Conservation (phyloP, 1,139 yeast species). For the Suhomyces panamericanus region DNA sequence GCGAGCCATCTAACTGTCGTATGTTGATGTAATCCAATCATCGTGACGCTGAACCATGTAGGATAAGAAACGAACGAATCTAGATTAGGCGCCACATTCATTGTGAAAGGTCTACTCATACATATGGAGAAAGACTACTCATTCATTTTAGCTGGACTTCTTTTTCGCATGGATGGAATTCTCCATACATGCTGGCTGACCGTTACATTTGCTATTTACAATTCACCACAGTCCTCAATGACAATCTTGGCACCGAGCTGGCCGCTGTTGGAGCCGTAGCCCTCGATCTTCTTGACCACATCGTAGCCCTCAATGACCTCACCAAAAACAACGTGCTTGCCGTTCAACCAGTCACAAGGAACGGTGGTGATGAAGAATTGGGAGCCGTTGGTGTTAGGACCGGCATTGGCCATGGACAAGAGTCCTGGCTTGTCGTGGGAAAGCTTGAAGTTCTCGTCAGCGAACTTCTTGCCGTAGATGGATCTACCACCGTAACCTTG, state of each 20-base stretch:
- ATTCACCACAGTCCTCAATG: conserved; percentile 43
- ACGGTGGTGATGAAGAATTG: conserved; percentile 47
- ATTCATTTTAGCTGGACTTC: background rate
- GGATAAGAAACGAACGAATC: too few relatives aligned
- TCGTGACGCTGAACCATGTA: too few relatives aligned
- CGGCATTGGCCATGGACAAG: conserved; percentile 46
- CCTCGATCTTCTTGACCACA: conserved; percentile 39
- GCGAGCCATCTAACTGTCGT: conserved; percentile 2
- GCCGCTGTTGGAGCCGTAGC: conserved; percentile 35
- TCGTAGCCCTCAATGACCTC: conserved; percentile 44
- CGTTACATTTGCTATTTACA: conserved; percentile 13
- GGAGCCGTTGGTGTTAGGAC: conserved; percentile 45
- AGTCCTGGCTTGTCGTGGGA: conserved; percentile 40
- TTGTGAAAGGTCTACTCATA: too few relatives aligned
- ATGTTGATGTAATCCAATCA: background rate
- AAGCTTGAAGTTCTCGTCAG: conserved; percentile 39
- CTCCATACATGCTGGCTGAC: too few relatives aligned
- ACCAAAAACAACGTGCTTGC: conserved; percentile 45
- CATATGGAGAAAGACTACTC: background rate
- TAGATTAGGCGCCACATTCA: too few relatives aligned
- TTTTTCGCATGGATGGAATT: too few relatives aligned
- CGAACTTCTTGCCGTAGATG: conserved; percentile 39
- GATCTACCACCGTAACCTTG: conserved; percentile 45
- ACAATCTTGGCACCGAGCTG: conserved; percentile 30
- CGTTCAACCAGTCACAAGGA: conserved; percentile 46